Conservation (phyloP, 2,329 filamentous ascomycete genomes). For the Colletotrichum siamense region DNA sequence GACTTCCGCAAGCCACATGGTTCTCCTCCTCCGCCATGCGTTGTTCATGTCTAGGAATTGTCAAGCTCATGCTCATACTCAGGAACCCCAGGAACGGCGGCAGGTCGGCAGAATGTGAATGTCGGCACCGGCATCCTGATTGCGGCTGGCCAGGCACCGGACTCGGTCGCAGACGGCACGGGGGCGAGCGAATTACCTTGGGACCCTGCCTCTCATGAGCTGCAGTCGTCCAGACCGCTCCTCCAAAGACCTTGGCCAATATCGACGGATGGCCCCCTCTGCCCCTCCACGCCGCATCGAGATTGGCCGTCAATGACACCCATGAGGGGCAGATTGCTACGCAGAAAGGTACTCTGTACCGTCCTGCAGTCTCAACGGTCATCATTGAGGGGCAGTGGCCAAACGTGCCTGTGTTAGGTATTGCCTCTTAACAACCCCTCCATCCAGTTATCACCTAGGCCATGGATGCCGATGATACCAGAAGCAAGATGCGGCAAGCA, state of each 20-base stretch:
- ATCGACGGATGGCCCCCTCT: not conserved
- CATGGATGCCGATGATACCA: not conserved
- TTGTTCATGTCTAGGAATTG: not conserved
- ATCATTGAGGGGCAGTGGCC: not conserved
- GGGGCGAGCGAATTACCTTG: not conserved
- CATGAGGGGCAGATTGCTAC: slow-evolving; percentile 4
- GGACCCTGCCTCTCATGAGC: not conserved
- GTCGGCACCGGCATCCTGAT: not conserved
- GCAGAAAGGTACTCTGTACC: not conserved
- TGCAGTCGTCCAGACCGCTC: slow-evolving; percentile 16
- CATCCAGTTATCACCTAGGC: not conserved
- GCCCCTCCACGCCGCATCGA: not conserved
- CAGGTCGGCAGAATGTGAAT: not conserved
- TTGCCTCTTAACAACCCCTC: not conserved
- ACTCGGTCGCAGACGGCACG: not conserved
- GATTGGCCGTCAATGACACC: not conserved
- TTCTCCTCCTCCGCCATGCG: not conserved
- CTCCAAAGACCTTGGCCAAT: not conserved
- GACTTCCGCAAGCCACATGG: not conserved
- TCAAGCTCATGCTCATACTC: not conserved
- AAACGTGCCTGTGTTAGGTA: not conserved
- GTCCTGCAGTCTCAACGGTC: not conserved
- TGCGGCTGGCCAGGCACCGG: not conserved
- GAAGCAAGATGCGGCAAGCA: not conserved
- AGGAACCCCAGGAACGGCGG: not conserved